Base-by-base conservation (phyloP, 2,329 filamentous ascomycete genomes). In the Diaporthe vexans region DNA sequence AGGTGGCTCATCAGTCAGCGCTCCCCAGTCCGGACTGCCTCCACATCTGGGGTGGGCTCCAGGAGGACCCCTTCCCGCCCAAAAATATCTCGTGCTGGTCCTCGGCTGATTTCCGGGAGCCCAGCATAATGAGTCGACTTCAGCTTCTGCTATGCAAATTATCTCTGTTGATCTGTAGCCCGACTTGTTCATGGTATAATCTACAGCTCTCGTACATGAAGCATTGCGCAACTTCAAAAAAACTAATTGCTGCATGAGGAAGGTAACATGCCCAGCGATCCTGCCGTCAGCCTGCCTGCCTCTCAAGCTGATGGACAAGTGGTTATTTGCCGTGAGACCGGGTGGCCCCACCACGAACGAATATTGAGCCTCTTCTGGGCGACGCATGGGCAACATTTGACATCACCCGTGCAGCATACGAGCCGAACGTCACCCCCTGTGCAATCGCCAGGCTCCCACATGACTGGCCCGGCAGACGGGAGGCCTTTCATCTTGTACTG, bases 291-390 rank as follows among this genome's bases (percentile, higher is more conserved):
- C 33, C 63, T 68, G 46, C 33, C 63, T 68, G 5, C 4, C n/a
- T 24, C 40, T n/a, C 21, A 8, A 13, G 7, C 17, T 19, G n/a
- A n/a, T n/a, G n/a, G n/a, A n/a, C n/a, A n/a, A n/a, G n/a, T n/a
- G n/a, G n/a, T n/a, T n/a, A n/a, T n/a, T n/a, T n/a, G 63, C 63
- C 63, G 33, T 37, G 7, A 67, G 63, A 52, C 63, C 46, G 46
- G 26, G 13, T 21, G 46, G 26, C 46, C 48, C 46, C 63, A 52
- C 43, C 63, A 54, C 8, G 1, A 54, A 54, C 7, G 63, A 54
- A 26, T 54, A 68, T 54, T 54, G 63, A 68, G 33, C 33, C 63
- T 54, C 63, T 54, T 68, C n/a, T 68, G 46, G 63, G 63, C 46
- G 24, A 40, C 11, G 11, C 40, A 2, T 37, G 11, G 37, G 37